Conservation (phyloP, 2,329 filamentous ascomycete species). For the Ramularia endophylla region DNA sequence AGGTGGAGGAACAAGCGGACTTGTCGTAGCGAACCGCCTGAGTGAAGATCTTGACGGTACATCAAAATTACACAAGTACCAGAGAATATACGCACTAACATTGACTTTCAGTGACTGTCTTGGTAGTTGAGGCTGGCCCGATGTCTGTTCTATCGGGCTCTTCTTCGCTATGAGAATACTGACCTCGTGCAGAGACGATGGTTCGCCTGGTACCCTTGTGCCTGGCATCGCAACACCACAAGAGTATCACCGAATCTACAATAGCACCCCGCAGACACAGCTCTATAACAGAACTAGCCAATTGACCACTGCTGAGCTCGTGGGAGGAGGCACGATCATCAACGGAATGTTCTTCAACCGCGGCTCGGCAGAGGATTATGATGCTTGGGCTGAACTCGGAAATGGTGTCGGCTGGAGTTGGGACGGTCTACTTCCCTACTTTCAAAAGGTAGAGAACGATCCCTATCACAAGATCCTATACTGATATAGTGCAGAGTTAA, state of each 20-base stretch:
- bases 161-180: too few species aligned
- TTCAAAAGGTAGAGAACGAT: too few species aligned
- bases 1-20: conserved; percentile 25
- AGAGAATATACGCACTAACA: too few species aligned
- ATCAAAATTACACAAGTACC: too few species aligned
- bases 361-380: conserved; percentile 32
- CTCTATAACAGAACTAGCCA: conserved; percentile 2
- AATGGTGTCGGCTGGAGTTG: conserved; percentile 21
- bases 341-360: conserved; percentile 37
- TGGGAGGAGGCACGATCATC: conserved; percentile 34
- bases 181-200: conserved; percentile 4
- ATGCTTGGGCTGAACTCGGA: conserved; percentile 34
- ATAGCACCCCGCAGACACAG: conserved; percentile 1
- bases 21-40: conserved; percentile 24
- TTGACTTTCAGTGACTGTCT: too few species aligned
- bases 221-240: conserved; percentile 6
- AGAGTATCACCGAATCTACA: conserved; percentile 6
- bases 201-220: conserved; percentile 2
- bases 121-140: too few species aligned
- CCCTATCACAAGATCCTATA: too few species aligned
- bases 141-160: too few species aligned
- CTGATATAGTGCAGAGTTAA: too few species aligned
- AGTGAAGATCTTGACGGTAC: conserved; percentile 22
- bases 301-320: too few species aligned
- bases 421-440: conserved; percentile 14